Conservation (phyloP, 108 stramenopile species). For the Fragilariopsis cylindrus region DNA sequence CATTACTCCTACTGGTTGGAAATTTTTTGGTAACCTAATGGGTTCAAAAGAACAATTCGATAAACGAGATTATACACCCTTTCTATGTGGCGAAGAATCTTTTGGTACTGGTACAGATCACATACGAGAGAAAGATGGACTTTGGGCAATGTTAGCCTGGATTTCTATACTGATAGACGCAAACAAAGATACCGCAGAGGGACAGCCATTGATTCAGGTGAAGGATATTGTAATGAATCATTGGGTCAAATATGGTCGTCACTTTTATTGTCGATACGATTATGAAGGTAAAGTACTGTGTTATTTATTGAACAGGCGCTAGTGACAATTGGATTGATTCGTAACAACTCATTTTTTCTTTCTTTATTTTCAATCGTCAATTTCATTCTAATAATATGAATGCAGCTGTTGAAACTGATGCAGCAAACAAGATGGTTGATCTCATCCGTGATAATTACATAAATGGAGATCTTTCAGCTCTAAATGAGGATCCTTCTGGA, state of each 20-base stretch:
- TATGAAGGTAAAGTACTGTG: constrained; percentile 87
- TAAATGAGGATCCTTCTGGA: constrained; percentile 49
- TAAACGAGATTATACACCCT: constrained; percentile 89
- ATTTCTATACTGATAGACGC: constrained; percentile 94
- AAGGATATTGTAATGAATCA: constrained; percentile 90
- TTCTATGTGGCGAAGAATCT: constrained; percentile 99
- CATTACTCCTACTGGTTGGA: constrained; percentile 99
- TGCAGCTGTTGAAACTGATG: constrained; percentile 79
- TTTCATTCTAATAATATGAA: neutral
- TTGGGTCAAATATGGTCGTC: constrained; percentile 96
- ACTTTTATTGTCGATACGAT: constrained; percentile 98
- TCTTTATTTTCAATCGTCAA: neutral
- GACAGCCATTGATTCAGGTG: constrained; percentile 74
- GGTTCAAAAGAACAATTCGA: constrained; percentile 90
- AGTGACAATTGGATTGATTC: neutral
- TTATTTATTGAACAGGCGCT: neutral
- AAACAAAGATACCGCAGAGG: constrained; percentile 66
- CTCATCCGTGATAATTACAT: constrained; percentile 69
- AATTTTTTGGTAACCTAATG: constrained; percentile 99
- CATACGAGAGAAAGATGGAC: constrained; percentile 98
- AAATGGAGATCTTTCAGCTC: constrained; percentile 43
- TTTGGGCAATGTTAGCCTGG: constrained; percentile 99
- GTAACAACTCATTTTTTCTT: neutral
- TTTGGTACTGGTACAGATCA: constrained; percentile 99
- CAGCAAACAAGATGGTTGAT: constrained; percentile 90